Conservation (phyloP, 495 filamentous ascomycete genomes). For the Tuber borchii region DNA sequence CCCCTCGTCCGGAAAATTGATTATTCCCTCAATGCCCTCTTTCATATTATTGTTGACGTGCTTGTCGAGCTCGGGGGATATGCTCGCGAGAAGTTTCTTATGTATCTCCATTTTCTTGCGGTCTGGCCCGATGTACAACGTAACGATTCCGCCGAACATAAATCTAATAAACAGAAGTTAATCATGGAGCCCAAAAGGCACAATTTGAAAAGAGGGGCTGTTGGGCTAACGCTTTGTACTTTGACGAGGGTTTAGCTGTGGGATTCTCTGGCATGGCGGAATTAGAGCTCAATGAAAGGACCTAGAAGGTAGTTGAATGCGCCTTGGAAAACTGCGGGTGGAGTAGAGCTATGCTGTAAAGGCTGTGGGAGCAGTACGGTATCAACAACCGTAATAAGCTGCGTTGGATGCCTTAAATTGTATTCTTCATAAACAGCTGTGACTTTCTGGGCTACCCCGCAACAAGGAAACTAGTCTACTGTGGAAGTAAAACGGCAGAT, state of each 20-base stretch:
- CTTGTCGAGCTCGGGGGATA: not conserved
- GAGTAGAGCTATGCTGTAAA: not conserved
- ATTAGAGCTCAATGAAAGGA: not conserved
- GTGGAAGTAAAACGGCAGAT: too few species aligned
- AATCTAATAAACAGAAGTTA: not conserved
- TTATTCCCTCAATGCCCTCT: not conserved
- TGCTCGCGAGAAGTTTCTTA: not conserved
- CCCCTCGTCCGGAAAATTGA: not conserved
- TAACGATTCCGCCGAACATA: not conserved
- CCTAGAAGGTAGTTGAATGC: not conserved
- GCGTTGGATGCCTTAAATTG: not conserved
- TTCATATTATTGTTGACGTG: not conserved
- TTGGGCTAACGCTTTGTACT: not conserved
- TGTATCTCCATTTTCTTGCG: not conserved
- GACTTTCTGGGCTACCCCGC: too few species aligned
- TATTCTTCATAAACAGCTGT: too few species aligned
- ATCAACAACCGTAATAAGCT: too few species aligned
- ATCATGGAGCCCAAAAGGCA: not conserved
- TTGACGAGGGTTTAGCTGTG: not conserved
- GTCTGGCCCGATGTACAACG: not conserved
- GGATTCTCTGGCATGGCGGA: not conserved
- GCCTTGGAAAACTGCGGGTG: not conserved
- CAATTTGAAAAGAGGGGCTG: not conserved
- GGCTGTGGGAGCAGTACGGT: too few species aligned
- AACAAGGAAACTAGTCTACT: too few species aligned